Conservation (phyloP, 2,329 filamentous ascomycete genomes). For the Talaromyces sp. region DNA sequence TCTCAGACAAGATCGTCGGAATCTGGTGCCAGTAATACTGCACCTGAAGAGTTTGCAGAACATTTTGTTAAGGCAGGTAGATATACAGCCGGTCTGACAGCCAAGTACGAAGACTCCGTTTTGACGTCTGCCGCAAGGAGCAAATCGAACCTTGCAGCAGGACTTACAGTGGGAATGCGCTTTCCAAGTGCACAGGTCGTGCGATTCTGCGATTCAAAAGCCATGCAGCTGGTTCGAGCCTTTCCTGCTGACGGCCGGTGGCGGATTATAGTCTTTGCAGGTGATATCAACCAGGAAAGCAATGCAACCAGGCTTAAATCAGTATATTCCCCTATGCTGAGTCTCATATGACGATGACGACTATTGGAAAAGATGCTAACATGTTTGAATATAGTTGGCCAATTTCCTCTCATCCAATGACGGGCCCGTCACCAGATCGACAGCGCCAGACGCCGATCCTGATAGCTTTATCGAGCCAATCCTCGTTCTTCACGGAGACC, state of each 20-base stretch:
- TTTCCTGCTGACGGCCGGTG: slow-evolving; percentile 33
- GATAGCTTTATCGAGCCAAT: slow-evolving; percentile 55
- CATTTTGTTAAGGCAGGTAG: slow-evolving; percentile 54
- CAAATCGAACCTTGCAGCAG: slow-evolving; percentile 13
- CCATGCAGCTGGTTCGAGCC: slow-evolving; percentile 30
- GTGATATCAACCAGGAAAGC: slow-evolving; percentile 9
- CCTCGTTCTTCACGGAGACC: slow-evolving; percentile 47
- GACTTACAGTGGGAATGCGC: slow-evolving; percentile 29
- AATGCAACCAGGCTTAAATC: background rate
- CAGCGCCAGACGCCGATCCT: slow-evolving; percentile 35
- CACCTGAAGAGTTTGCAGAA: slow-evolving; percentile 51
- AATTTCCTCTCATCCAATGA: slow-evolving; percentile 32
- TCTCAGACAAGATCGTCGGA: slow-evolving; percentile 48
- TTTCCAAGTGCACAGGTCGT: slow-evolving; percentile 47
- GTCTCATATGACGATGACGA: background rate
- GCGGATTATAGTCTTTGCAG: slow-evolving; percentile 7
- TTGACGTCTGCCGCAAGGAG: background rate
- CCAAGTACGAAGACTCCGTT: slow-evolving; percentile 44
- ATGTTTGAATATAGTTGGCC: slow-evolving; percentile 24
- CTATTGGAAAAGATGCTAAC: background rate
- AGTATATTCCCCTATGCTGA: background rate
- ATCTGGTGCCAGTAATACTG: slow-evolving; percentile 41
- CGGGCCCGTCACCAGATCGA: slow-evolving; percentile 42
- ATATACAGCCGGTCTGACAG: slow-evolving; percentile 54
- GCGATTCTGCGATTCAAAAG: slow-evolving; percentile 32